Conservation (phyloP, 345 rosid genomes). For the Acer negundo region DNA sequence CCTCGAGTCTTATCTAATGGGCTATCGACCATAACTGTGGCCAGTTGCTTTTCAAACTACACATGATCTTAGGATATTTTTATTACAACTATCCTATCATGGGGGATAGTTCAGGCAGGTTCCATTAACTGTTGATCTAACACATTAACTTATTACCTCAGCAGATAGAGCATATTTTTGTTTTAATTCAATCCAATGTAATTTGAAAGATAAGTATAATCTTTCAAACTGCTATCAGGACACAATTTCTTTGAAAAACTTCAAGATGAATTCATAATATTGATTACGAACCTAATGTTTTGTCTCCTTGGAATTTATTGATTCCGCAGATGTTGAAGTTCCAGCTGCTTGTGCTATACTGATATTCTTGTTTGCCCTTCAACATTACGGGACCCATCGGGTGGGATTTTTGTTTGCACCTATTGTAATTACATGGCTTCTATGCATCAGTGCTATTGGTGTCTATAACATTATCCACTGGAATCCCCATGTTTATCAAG, state of each 20-base stretch:
- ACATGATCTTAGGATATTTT: not conserved
- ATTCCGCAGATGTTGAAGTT: constrained; percentile 78
- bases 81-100: not conserved
- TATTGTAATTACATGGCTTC: constrained; percentile 71
- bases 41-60: not conserved
- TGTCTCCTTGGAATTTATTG: constrained; percentile 18
- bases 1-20: not conserved
- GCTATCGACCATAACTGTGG: not conserved
- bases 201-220: not conserved
- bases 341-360: constrained; percentile 77
- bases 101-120: not conserved
- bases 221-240: not conserved
- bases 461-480: constrained; percentile 81
- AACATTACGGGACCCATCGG: constrained; percentile 86
- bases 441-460: constrained; percentile 89
- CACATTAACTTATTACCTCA: not conserved
- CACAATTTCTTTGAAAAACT: not conserved
- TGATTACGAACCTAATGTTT: constrained; percentile 19
- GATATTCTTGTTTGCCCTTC: constrained; percentile 69
- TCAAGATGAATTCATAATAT: not conserved
- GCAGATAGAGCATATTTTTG: not conserved
- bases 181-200: not conserved
- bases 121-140: not conserved
- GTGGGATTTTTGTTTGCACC: constrained; percentile 89
- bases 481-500: constrained; percentile 93